Evolutionary conservation across 371 early-diverging fungal genomes (phyloP).

Genomic region (Apophysomyces variabilis): DNA sequence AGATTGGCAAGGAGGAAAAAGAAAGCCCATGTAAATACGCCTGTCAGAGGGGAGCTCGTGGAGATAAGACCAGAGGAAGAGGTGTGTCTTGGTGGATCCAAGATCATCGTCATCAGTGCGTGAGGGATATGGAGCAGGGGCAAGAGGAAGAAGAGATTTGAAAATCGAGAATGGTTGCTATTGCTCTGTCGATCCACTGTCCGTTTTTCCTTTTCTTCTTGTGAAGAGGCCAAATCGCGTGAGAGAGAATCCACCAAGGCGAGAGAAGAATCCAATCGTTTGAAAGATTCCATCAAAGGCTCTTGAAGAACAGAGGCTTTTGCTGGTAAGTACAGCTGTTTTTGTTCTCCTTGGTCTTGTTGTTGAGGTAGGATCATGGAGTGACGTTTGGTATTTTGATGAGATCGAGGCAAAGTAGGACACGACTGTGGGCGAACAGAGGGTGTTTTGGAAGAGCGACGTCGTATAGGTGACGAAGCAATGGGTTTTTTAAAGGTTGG

Average conservation of each 20-base stretch:
- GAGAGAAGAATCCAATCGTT: constrained; percentile 49
- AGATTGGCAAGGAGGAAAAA: constrained; percentile 26
- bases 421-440: constrained; percentile 11
- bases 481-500: background rate
- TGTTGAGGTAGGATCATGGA: background rate
- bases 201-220: background rate
- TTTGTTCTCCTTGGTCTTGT: no score
- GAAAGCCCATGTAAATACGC: constrained; percentile 26
- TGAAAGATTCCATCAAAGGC: constrained; percentile 42
- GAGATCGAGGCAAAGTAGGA: constrained; percentile 5
- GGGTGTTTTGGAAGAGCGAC: constrained; percentile 3
- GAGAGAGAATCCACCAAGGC: constrained; percentile 52
- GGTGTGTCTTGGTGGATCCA: constrained; percentile 22
- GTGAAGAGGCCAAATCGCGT: constrained; percentile 37
- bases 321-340: no score
- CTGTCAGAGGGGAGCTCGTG: constrained; percentile 1
- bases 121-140: constrained; percentile 34
- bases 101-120: constrained; percentile 26
- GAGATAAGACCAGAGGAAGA: constrained; percentile 6
- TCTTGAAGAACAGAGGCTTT: constrained; percentile 11
- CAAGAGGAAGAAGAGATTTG: constrained; percentile 20
- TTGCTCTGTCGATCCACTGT: background rate
- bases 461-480: background rate
- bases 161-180: background rate
- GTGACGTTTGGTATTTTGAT: background rate